Base-by-base conservation (phyloP, 805 yeast species). In the Schwanniomyces occidentalis region DNA sequence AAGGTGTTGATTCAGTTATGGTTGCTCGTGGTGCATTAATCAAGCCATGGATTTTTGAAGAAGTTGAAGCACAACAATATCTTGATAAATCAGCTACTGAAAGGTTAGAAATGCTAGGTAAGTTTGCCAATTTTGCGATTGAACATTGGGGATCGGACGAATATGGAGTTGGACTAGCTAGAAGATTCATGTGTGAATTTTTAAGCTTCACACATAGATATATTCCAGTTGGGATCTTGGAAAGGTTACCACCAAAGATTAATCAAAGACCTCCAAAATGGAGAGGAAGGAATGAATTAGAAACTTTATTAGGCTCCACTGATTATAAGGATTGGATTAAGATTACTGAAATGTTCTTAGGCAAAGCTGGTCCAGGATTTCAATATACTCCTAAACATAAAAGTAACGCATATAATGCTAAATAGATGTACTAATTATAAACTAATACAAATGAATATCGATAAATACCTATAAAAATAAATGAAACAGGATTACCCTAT, bases 31-130 rank as follows among this genome's bases (percentile, higher is more conserved):
- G 98, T 37, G 98, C 98, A 2, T 74, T 93, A 45, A 90, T 93
- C 57, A 93, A 93, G 63, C 99, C 99, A 22, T 93, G 99, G 99
- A 86, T 93, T 33, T 93, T 91, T 49, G 97, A 93, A 65, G 99
- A 93, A 63, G 77, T 93, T 37, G 95, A 91, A 39, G 71, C 91
- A 5, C 79, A 81, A 50, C 98, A 93, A 61, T 81, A 88, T 58
- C 63, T 93, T 43, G 99, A 93, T 60, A 93, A 91, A 65, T 71
- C 87, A 2, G 82, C 96, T n/a, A 69, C 82, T 14, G 97, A 93
- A 63, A 77, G 99, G 59, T 74, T 93, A 37, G 95, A 82, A 23
- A 76, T 83, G 27, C 60, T 91, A 50, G 69, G 71, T 44, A 74
- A 72, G 33, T 93, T 80, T 56, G 79, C 95, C 4, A 65, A 80